Percentiles rank a stretch among this genome's conserved stretches.
phyloP scores from a whole-genome alignment of 1,139 yeast species.

The Geotrichum armillariae region DNA sequence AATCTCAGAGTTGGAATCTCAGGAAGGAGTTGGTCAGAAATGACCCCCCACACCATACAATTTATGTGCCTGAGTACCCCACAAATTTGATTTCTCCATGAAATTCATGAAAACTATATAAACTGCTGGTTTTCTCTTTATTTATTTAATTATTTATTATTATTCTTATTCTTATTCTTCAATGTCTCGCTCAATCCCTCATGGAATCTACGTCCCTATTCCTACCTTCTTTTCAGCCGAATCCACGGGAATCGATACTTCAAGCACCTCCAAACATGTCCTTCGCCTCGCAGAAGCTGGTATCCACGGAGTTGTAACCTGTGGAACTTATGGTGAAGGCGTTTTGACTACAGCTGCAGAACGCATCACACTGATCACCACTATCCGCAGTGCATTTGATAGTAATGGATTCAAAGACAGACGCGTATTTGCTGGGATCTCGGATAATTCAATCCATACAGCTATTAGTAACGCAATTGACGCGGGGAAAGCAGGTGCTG shows the following conservation, averaged over 20 bases:
- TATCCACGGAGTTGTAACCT: slow-evolving; percentile 10
- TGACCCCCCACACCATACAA: not conserved
- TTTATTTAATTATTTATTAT: not conserved
- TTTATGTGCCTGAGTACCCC: not conserved
- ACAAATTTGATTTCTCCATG: not conserved
- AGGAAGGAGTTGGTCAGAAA: not conserved
- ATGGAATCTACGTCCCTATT: slow-evolving; percentile 13
- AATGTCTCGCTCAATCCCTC: slow-evolving; percentile 1
- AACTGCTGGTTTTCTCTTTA: not conserved
- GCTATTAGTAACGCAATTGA: slow-evolving; percentile 39
- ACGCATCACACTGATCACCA: slow-evolving; percentile 38
- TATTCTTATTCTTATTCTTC: not conserved
- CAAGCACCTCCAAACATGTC: slow-evolving; percentile 9
- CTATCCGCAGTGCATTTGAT: slow-evolving; percentile 41
- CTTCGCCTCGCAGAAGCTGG: slow-evolving; percentile 11
- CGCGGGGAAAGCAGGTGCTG: slow-evolving; percentile 44
- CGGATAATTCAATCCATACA: slow-evolving; percentile 42
- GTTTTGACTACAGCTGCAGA: slow-evolving; percentile 45
- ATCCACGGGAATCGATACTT: slow-evolving; percentile 7
- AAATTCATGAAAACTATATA: not conserved
- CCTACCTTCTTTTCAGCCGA: slow-evolving; percentile 11
- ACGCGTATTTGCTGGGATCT: slow-evolving; percentile 45
- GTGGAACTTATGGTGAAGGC: slow-evolving; percentile 43
- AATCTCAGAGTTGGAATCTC: not conserved
- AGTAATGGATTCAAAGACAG: slow-evolving; percentile 32